Conservation (phyloP, 2,329 filamentous ascomycete species). For the Trichoderma oligosporum region DNA sequence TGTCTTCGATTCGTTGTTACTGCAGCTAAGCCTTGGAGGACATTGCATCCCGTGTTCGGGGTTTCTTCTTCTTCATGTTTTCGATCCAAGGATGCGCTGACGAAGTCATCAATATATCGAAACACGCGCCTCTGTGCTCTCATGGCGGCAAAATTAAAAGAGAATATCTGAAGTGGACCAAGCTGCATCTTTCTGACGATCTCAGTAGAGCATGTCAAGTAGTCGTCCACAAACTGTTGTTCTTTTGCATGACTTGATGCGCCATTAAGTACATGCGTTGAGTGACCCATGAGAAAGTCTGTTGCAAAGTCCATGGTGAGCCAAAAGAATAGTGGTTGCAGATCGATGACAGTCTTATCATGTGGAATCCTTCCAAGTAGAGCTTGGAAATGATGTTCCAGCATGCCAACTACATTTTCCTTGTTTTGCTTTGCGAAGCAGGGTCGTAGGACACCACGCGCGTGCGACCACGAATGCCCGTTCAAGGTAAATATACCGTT, state of each 20-base stretch:
- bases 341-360: slow-evolving; percentile 32
- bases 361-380: slow-evolving; percentile 37
- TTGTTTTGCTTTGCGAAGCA: slow-evolving; percentile 35
- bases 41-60: slow-evolving; percentile 37
- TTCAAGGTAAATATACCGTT: slow-evolving; percentile 48
- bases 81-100: slow-evolving; percentile 34
- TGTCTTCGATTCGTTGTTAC: slow-evolving; percentile 40
- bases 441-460: slow-evolving; percentile 36
- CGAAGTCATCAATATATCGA: slow-evolving; percentile 43
- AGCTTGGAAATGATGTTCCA: slow-evolving; percentile 35
- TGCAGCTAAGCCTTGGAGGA: slow-evolving; percentile 50
- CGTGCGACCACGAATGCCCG: slow-evolving; percentile 45
- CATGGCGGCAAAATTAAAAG: slow-evolving; percentile 26
- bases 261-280: slow-evolving; percentile 26
- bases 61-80: slow-evolving; percentile 19
- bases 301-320: slow-evolving; percentile 46
- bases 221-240: slow-evolving; percentile 37
- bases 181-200: slow-evolving; percentile 34
- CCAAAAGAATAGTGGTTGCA: slow-evolving; percentile 46
- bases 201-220: slow-evolving; percentile 33
- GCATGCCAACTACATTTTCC: slow-evolving; percentile 25
- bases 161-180: slow-evolving; percentile 32
- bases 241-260: slow-evolving; percentile 24
- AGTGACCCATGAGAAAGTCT: slow-evolving; percentile 45
- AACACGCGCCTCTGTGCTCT: slow-evolving; percentile 33